These are phyloP conservation scores for Neurospora terricola DNA, from an alignment of 495 filamentous ascomycete genomes.

Conservation along the genomic window DNA sequence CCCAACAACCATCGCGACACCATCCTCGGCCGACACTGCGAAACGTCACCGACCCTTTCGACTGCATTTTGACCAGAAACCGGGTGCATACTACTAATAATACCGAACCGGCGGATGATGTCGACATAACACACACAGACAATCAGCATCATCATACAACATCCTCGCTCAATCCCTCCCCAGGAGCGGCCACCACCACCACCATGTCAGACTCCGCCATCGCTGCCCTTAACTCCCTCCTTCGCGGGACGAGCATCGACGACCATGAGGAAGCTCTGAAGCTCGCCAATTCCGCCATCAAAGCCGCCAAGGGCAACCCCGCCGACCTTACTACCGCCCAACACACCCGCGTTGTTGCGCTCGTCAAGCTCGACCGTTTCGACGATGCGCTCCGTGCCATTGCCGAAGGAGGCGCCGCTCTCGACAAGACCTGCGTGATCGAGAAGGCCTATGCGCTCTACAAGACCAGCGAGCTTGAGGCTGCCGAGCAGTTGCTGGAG, in stretches of 20 bases:
- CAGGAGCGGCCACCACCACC: constrained; percentile 2
- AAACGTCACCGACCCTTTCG: not conserved
- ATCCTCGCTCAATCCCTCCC: not conserved
- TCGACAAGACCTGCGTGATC: constrained; percentile 57
- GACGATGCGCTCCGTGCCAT: constrained; percentile 76
- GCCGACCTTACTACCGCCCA: constrained; percentile 45
- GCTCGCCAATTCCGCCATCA: constrained; percentile 46
- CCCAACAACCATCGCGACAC: not conserved
- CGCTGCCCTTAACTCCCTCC: constrained; percentile 39
- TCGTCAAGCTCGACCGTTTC: constrained; percentile 89
- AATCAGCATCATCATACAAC: not conserved
- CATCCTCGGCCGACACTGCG: not conserved
- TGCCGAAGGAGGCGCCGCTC: constrained; percentile 54
- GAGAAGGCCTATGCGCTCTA: constrained; percentile 91
- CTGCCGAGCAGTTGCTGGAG: constrained; percentile 55
- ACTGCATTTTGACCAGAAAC: not conserved
- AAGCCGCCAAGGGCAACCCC: constrained; percentile 61
- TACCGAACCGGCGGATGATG: not conserved
- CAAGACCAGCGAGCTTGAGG: constrained; percentile 64
- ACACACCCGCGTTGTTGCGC: constrained; percentile 70
- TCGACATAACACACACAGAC: not conserved
- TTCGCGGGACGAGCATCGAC: constrained; percentile 35
- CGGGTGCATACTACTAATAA: not conserved
- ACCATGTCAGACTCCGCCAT: constrained; percentile 35
- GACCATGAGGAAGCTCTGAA: constrained; percentile 38